These are phyloP conservation scores for Nicotiana benthamiana DNA, from an alignment of 257 asterid genomes.

Conservation along the genomic window DNA sequence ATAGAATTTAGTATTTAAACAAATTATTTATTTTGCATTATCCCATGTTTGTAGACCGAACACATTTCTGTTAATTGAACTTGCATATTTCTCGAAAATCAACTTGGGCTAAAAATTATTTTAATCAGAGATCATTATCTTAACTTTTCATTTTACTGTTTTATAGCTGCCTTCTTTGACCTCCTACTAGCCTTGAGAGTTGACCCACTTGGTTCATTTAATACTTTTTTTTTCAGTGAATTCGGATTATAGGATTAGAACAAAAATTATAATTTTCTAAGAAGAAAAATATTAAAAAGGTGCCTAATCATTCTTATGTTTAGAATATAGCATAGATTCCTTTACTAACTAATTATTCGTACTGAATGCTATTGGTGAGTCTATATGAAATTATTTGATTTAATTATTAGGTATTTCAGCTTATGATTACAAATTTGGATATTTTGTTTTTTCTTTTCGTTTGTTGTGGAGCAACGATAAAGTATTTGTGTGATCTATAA, in stretches of 20 bases:
- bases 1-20: too few species aligned
- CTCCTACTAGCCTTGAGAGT: background rate
- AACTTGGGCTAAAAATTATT: background rate
- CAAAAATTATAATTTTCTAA: background rate
- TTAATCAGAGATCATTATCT: background rate
- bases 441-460: background rate
- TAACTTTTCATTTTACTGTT: background rate
- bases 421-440: background rate
- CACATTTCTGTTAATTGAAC: background rate
- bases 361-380: background rate
- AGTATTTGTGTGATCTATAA: too few species aligned
- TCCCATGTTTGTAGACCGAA: background rate
- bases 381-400: background rate
- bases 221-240: background rate
- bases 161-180: background rate
- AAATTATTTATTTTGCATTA: too few species aligned
- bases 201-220: background rate
- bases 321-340: background rate
- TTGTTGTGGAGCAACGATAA: background rate
- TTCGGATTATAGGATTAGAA: background rate
- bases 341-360: background rate
- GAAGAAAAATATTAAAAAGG: background rate
- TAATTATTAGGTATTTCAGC: background rate
- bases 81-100: background rate
- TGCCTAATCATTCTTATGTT: background rate